phyloP scores from a whole-genome alignment of 108 stramenopile genomes.

The Nitzschia putrida region DNA sequence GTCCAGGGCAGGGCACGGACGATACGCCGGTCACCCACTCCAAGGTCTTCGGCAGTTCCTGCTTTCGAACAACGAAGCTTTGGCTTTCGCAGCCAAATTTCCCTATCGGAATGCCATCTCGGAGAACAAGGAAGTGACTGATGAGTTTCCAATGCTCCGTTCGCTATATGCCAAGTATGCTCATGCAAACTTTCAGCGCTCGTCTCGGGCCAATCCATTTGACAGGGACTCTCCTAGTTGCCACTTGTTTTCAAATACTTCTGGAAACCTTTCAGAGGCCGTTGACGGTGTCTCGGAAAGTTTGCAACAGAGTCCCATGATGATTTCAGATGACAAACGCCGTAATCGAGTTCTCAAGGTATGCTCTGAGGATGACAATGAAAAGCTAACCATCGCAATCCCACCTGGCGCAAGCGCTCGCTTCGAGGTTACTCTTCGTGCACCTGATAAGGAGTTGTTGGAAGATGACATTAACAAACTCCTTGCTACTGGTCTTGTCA shows the following conservation, averaged over 20 bases:
- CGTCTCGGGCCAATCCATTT: background rate
- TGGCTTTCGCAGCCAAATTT: slow-evolving; percentile 24
- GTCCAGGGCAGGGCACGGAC: slow-evolving; percentile 16
- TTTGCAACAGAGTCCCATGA: slow-evolving; percentile 35
- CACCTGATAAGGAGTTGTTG: slow-evolving; percentile 43
- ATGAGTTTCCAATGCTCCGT: slow-evolving; percentile 24
- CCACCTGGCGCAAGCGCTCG: slow-evolving; percentile 72
- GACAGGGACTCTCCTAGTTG: background rate
- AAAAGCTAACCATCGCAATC: slow-evolving; percentile 35
- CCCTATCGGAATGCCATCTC: slow-evolving; percentile 48
- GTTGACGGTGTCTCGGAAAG: background rate
- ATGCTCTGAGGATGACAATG: slow-evolving; percentile 26
- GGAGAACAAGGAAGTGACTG: slow-evolving; percentile 18
- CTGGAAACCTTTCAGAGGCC: slow-evolving; percentile 6
- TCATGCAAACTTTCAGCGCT: slow-evolving; percentile 31
- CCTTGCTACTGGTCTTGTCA: slow-evolving; percentile 61
- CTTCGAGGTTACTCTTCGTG: slow-evolving; percentile 56
- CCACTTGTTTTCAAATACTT: background rate
- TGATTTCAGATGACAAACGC: slow-evolving; percentile 61
- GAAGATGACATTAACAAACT: slow-evolving; percentile 67
- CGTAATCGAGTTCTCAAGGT: slow-evolving; percentile 23
- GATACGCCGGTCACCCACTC: slow-evolving; percentile 42
- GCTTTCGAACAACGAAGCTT: slow-evolving; percentile 24
- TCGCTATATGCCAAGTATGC: slow-evolving; percentile 32
- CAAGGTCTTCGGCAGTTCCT: slow-evolving; percentile 50